Conservation (phyloP, 2,329 filamentous ascomycete species). For the Fusarium chlamydosporum region DNA sequence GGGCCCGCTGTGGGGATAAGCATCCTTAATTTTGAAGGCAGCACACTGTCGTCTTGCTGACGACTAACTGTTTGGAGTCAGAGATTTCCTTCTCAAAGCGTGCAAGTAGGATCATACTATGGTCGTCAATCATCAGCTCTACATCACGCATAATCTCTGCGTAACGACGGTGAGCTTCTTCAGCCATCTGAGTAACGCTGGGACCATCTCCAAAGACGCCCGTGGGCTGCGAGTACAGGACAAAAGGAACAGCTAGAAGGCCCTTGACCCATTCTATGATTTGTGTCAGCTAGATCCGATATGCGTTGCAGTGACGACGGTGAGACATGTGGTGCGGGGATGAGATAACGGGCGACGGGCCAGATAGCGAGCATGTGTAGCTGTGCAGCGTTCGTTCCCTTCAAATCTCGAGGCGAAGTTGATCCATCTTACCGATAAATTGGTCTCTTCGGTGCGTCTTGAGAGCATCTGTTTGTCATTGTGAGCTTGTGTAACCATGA, state of each 20-base stretch:
- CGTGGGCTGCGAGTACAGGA: constrained; percentile 94
- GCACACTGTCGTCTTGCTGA: constrained; percentile 72
- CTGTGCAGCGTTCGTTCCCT: background rate
- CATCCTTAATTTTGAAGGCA: constrained; percentile 91
- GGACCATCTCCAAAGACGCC: constrained; percentile 81
- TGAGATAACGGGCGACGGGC: background rate
- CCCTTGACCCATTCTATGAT: constrained; percentile 94
- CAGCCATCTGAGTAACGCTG: constrained; percentile 78
- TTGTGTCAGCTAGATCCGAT: constrained; percentile 14
- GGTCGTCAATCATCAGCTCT: constrained; percentile 90
- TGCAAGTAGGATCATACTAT: constrained; percentile 70
- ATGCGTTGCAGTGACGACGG: constrained; percentile 10
- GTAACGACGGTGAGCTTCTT: constrained; percentile 87
- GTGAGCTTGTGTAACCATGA: constrained; percentile 43
- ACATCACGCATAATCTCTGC: constrained; percentile 96
- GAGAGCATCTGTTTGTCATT: constrained; percentile 65
- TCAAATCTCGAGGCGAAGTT: background rate
- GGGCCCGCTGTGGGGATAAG: constrained; percentile 92
- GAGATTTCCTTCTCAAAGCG: background rate
- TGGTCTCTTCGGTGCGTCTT: constrained; percentile 94
- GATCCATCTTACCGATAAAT: constrained; percentile 74
- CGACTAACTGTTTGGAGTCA: constrained; percentile 71
- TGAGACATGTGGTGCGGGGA: constrained; percentile 16
- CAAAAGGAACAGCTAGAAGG: constrained; percentile 93
- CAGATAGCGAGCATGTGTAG: background rate